A percentile compares a stretch with the other conserved stretches of the same genome.
Evolutionary conservation across 192 early-diverging fungal species (phyloP).

Genomic region (Rhizophagus clarus): DNA sequence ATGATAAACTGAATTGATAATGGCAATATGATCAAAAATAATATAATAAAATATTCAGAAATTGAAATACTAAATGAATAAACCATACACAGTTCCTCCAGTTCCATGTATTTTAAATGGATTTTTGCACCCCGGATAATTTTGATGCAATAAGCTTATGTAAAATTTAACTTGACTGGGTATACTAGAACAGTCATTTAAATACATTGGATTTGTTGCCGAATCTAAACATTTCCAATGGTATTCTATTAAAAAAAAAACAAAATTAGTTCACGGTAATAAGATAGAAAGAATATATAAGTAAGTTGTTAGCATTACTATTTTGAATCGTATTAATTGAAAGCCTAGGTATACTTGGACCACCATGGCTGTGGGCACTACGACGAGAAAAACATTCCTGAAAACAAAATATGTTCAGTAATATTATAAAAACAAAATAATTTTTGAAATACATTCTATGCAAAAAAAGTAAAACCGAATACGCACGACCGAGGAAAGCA

Average conservation of each 20-base stretch:
- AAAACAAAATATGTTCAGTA: background rate
- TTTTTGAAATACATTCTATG: background rate
- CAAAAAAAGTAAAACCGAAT: too few species aligned
- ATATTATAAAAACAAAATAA: background rate
- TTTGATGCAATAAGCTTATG: constrained; percentile 10
- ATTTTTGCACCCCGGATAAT: background rate
- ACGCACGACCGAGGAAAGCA: too few species aligned
- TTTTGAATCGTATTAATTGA: background rate
- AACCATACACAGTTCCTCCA: constrained; percentile 5
- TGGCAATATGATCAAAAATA: background rate
- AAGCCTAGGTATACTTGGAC: background rate
- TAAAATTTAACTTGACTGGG: constrained; percentile 1
- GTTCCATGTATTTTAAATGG: constrained; percentile 11
- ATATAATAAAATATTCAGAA: background rate
- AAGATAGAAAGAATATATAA: background rate
- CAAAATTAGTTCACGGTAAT: background rate
- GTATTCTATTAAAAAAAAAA: constrained; percentile 7
- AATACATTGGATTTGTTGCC: background rate
- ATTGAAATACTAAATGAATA: background rate
- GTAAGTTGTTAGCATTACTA: background rate
- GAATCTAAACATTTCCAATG: constrained; percentile 21
- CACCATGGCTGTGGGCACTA: background rate
- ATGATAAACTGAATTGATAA: background rate
- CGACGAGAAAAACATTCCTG: background rate
- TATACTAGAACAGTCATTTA: background rate